Evolutionary conservation across 805 yeast genomes (phyloP), one percentile per base, ranked within the genome.

Genomic region (Wickerhamiella azymoides): DNA sequence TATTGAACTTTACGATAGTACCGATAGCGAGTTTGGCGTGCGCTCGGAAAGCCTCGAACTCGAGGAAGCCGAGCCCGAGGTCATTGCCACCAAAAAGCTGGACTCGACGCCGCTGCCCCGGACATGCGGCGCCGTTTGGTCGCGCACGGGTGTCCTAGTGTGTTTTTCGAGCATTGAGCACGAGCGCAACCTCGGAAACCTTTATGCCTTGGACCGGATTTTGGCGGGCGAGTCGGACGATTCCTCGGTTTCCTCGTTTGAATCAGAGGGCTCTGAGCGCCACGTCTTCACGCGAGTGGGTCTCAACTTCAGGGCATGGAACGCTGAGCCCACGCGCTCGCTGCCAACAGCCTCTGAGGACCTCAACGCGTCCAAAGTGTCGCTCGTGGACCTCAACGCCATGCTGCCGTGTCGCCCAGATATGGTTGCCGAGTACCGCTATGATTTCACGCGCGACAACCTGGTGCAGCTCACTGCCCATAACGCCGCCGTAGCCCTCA

Each of bases 121-220:
- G 57, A 92, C 86, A 9, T 88, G 95, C 65, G 96, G 96, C 9
- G 96, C 94, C 0, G 67, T 76, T 1, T 88, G 96, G 95, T 71
- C 93, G 0, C 71, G 76, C 10, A 72, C 75, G 2, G 96, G 96
- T 0, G 76, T 76, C 48, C 65, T 88, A 43, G 80, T 88, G 1
- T 84, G 94, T 57, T 88, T 88, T 56, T 85, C 84, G 62, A 73
- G 80, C 77, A 50, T 10, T 39, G 80, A 0, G 74, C 73, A 42
- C 69, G 63, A 47, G 30, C 40, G 56, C 63, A 66, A 35, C 11
- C 35, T n/a, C 9, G 39, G 19, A 17, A 45, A 24, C 39, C 45
- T 2, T 33, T 40, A 8, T 24, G 25, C 58, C 2, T 42, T 53
- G 2, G 59, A 52, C 25, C 47, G 49, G 7, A 45, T 53, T 5